Conservation (phyloP, 768 basidiomycete genomes). For the Mycena epipterygia region DNA sequence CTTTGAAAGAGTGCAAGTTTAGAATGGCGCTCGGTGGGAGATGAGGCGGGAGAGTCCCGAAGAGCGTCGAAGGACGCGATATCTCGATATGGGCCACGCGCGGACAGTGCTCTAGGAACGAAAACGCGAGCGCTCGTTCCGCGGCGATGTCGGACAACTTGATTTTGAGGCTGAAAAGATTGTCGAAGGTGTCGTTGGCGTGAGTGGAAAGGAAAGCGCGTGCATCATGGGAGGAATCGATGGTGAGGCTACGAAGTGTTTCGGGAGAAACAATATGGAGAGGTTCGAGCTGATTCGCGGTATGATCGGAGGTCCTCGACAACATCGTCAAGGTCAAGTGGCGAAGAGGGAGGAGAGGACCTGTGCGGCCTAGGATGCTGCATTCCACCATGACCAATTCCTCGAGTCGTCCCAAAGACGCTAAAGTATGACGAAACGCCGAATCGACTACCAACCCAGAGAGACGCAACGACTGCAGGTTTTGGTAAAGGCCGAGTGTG, state of each 20-base stretch:
- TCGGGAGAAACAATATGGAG: background rate
- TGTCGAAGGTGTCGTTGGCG: background rate
- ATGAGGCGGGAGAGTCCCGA: background rate
- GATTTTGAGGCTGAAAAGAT: background rate
- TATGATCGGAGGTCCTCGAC: too few relatives aligned
- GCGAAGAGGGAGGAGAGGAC: background rate
- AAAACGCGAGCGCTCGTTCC: background rate
- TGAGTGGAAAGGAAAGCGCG: background rate
- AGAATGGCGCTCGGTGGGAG: background rate
- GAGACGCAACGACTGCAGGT: background rate
- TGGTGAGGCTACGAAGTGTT: background rate
- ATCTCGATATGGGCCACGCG: background rate
- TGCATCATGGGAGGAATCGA: background rate
- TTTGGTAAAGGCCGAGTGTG: background rate
- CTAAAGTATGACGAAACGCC: background rate
- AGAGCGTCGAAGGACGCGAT: background rate
- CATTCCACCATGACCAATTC: background rate
- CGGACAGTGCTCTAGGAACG: background rate
- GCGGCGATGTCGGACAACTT: background rate
- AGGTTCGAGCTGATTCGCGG: background rate
- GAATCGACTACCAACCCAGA: background rate
- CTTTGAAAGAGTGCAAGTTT: background rate
- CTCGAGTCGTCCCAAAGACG: background rate
- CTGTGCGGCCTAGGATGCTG: background rate
- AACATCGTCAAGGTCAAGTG: background rate